Conservation (phyloP, 805 yeast genomes). For the Metschnikowia orientalis region DNA sequence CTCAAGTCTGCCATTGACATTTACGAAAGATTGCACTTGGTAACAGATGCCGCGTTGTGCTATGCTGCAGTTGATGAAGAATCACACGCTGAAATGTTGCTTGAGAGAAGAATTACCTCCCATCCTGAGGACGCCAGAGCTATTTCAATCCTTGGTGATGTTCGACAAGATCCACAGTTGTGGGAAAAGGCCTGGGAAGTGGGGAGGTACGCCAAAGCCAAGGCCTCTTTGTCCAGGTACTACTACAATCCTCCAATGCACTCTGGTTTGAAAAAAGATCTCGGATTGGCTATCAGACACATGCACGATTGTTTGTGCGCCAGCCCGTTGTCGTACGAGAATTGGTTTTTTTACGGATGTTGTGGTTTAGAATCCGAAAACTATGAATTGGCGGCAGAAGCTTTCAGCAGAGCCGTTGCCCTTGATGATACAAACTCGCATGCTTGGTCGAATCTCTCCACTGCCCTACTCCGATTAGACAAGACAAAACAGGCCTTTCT, state of each 20-base stretch:
- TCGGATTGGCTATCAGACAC: slow-evolving; percentile 55
- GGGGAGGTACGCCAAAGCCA: slow-evolving; percentile 80
- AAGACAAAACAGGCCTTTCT: slow-evolving; percentile 75
- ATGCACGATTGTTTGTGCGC: slow-evolving; percentile 69
- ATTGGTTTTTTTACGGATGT: slow-evolving; percentile 93
- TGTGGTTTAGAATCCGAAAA: slow-evolving; percentile 71
- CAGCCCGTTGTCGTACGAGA: slow-evolving; percentile 69
- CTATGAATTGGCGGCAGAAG: slow-evolving; percentile 79
- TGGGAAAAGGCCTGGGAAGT: slow-evolving; percentile 89
- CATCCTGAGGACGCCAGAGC: slow-evolving; percentile 81
- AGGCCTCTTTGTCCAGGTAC: slow-evolving; percentile 72
- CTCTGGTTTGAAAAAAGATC: slow-evolving; percentile 49
- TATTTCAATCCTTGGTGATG: slow-evolving; percentile 78
- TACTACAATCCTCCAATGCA: slow-evolving; percentile 60
- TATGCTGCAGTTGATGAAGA: slow-evolving; percentile 81
- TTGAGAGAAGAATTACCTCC: slow-evolving; percentile 47
- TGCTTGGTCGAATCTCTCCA: slow-evolving; percentile 90
- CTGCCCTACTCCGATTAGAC: slow-evolving; percentile 62
- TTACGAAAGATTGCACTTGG: slow-evolving; percentile 71
- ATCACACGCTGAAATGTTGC: slow-evolving; percentile 55
- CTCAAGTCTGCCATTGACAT: slow-evolving; percentile 84
- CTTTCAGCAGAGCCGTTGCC: slow-evolving; percentile 86
- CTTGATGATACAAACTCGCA: slow-evolving; percentile 74
- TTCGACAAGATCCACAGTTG: slow-evolving; percentile 64
- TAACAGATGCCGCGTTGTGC: slow-evolving; percentile 85